phyloP scores from a whole-genome alignment of 2,329 filamentous ascomycete genomes.

The Macroventuria anomochaeta region DNA sequence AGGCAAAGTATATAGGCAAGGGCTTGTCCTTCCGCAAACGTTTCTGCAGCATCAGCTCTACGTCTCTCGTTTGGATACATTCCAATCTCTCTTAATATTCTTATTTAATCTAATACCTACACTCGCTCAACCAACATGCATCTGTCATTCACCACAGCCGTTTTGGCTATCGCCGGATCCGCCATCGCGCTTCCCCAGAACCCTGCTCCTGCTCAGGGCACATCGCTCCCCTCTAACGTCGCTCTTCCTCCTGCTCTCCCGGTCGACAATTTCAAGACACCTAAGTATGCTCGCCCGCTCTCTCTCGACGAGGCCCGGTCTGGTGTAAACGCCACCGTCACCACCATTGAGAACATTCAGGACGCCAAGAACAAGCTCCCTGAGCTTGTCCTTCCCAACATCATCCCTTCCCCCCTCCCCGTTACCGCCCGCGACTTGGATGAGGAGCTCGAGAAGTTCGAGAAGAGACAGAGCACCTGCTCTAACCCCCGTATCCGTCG shows the following conservation, averaged over 20 bases:
- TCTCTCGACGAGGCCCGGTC: slow-evolving; percentile 13
- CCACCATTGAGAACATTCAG: slow-evolving; percentile 24
- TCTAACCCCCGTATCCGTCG: slow-evolving; percentile 36
- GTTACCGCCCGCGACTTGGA: slow-evolving; percentile 11
- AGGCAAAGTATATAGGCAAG: slow-evolving; percentile 10
- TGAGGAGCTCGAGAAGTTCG: slow-evolving; percentile 17
- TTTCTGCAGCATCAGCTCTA: slow-evolving; percentile 18
- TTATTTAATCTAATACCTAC: slow-evolving; percentile 18
- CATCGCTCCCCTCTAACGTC: slow-evolving; percentile 6
- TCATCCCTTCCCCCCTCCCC: not conserved
- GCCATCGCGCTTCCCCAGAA: slow-evolving; percentile 18
- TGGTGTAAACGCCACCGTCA: slow-evolving; percentile 25
- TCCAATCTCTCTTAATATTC: slow-evolving; percentile 10
- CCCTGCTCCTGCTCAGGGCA: slow-evolving; percentile 15
- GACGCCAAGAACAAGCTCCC: slow-evolving; percentile 18
- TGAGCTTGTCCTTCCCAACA: slow-evolving; percentile 13
- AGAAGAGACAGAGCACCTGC: slow-evolving; percentile 31
- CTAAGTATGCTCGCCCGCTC: slow-evolving; percentile 24
- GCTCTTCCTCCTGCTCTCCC: slow-evolving; percentile 17
- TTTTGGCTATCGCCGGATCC: slow-evolving; percentile 19
- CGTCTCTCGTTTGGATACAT: slow-evolving; percentile 17
- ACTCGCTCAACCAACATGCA: slow-evolving; percentile 16
- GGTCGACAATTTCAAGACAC: slow-evolving; percentile 15
- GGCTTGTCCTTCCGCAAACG: slow-evolving; percentile 8
- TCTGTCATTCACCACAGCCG: slow-evolving; percentile 15